Percentiles rank a stretch among this genome's conserved stretches.
Evolutionary conservation across 257 asterid genomes (phyloP).

Genomic region (Solanum sparsipilum): DNA sequence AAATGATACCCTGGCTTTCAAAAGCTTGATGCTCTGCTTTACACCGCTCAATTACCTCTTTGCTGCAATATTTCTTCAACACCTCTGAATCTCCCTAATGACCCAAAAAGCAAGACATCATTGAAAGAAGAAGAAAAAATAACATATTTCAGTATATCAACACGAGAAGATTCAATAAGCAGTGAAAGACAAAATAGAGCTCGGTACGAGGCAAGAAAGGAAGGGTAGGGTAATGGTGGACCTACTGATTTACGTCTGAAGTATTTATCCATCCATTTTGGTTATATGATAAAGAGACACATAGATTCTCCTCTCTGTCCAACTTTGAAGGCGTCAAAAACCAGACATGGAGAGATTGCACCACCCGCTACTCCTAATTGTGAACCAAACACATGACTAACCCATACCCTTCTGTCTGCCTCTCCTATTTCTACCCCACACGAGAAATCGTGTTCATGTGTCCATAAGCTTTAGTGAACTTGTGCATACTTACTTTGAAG

Average conservation of each 20-base stretch:
- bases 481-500: slow-evolving; percentile 52
- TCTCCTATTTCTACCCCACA: background rate
- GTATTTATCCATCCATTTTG: background rate
- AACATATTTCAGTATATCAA: background rate
- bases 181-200: background rate
- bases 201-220: background rate
- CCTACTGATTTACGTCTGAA: background rate
- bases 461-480: background rate
- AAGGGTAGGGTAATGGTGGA: background rate
- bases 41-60: slow-evolving; percentile 79
- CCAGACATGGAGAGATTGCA: background rate
- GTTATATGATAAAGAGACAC: background rate
- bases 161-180: background rate
- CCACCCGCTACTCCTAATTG: background rate
- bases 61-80: slow-evolving; percentile 65
- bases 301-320: background rate
- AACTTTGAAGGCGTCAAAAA: background rate
- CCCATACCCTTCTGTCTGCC: background rate
- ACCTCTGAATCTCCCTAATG: slow-evolving; percentile 61
- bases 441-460: background rate
- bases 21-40: slow-evolving; percentile 75
- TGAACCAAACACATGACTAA: background rate
- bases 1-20: slow-evolving; percentile 62
- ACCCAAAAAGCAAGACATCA: background rate
- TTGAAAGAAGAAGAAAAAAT: background rate